Base-by-base conservation (phyloP, 345 rosid species). In the Salix udensis region DNA sequence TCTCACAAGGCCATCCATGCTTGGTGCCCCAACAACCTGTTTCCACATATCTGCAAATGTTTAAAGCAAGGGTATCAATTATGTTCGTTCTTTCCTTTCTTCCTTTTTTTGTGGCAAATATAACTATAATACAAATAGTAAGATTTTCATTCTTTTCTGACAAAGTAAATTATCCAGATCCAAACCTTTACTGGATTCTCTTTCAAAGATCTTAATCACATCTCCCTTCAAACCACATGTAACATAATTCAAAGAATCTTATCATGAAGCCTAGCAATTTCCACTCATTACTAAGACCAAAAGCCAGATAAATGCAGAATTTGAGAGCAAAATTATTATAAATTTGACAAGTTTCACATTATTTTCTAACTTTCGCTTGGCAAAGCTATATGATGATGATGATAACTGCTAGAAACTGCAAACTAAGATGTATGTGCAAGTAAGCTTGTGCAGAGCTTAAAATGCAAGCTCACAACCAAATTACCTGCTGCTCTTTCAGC, bases 401-500 rank as follows among this genome's bases (percentile, higher is more conserved):
- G n/a, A 13, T 12, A 37, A 46, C 24, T 10, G 34, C 48, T 37
- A 21, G 1, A 34, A 65, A 36, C 30, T 13, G 2, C 21, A 66
- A 50, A 46, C 18, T 46, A 28, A 34, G 16, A 13, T 3, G 62
- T 21, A 19, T 60, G 53, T 26, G 11, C 31, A 2, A 2, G 36
- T 0, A 39, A 28, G 7, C 24, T 3, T n/a, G 15, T n/a, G 7
- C 36, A n/a, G 24, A 77, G n/a, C 28, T 64, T 14, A 1, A 19
- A 52, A 64, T 34, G 26, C 50, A 75, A 39, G 44, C 4, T 11
- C 28, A 10, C 31, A 11, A 12, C 15, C 44, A 67, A 83, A 74
- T 36, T 91, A 93, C 99, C 99, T 85, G 97, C 92, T 67, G 90
- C 97, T 75, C 90, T 89, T 76, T 85, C 90, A 77, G 99, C 92